Evolutionary conservation across 192 early-diverging fungal genomes (phyloP).

Genomic region (Endogone sp.): DNA sequence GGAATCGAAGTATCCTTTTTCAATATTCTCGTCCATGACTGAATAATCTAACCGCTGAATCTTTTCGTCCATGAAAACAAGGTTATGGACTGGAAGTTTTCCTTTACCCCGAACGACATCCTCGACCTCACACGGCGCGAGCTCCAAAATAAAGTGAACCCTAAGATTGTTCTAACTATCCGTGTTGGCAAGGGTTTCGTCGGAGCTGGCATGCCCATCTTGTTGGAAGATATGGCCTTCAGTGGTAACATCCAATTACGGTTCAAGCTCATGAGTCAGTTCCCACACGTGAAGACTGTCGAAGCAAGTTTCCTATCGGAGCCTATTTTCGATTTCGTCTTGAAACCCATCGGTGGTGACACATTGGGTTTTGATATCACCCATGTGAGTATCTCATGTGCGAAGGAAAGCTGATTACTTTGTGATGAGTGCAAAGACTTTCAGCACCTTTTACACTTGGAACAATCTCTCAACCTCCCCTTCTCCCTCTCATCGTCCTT

Average conservation of each 20-base stretch:
- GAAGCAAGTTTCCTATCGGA: constrained; percentile 81
- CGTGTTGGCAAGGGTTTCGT: constrained; percentile 84
- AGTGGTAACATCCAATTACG: constrained; percentile 71
- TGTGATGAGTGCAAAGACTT: neutral
- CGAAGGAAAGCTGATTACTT: neutral
- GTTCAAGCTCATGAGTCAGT: constrained; percentile 81
- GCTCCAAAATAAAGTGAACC: constrained; percentile 69
- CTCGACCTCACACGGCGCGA: constrained; percentile 67
- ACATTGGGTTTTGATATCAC: constrained; percentile 84
- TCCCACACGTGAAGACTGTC: constrained; percentile 83
- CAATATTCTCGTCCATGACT: neutral
- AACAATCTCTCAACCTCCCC: neutral
- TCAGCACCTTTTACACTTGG: too few relatives aligned
- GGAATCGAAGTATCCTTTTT: too few relatives aligned
- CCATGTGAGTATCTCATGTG: constrained; percentile 45
- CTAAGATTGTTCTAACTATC: constrained; percentile 82
- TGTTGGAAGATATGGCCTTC: constrained; percentile 85
- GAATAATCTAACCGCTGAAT: neutral
- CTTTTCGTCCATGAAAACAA: constrained; percentile 11
- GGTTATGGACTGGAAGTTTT: constrained; percentile 89
- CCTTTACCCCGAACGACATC: constrained; percentile 81
- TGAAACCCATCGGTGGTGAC: constrained; percentile 87
- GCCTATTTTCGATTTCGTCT: constrained; percentile 85
- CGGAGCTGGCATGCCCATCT: constrained; percentile 79
- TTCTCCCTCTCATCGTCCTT: neutral